phyloP scores from a whole-genome alignment of 192 early-diverging fungal species.

The Jimgerdemannia flammicorona region DNA sequence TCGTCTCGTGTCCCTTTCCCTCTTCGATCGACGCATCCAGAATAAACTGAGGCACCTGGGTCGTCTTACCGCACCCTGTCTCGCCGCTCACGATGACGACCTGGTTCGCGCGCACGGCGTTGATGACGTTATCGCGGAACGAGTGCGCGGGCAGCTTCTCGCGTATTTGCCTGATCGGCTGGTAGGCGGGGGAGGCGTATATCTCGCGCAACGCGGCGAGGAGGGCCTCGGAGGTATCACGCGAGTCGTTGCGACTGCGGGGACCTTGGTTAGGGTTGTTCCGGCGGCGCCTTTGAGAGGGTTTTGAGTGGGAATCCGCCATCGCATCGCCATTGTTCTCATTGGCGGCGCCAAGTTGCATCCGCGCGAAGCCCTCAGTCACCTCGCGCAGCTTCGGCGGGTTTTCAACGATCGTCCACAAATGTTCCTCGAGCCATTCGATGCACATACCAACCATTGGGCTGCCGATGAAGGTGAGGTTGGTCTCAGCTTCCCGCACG shows the following conservation, averaged over 20 bases:
- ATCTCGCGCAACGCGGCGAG: conserved; percentile 7
- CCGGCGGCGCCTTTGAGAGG: neutral
- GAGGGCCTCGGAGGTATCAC: conserved; percentile 6
- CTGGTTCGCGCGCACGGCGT: conserved; percentile 42
- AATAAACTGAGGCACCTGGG: conserved; percentile 82
- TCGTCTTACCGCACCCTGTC: conserved; percentile 73
- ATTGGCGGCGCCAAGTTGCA: neutral
- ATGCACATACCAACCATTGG: conserved; percentile 59
- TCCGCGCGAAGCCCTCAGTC: conserved; percentile 26
- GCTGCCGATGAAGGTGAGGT: conserved; percentile 31
- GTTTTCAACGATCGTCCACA: conserved; percentile 42
- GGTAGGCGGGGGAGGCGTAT: conserved; percentile 21
- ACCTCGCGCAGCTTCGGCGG: conserved; percentile 43
- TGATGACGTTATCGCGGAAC: conserved; percentile 51
- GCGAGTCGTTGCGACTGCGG: neutral
- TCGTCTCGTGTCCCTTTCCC: conserved; percentile 38
- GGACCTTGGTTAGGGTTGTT: neutral
- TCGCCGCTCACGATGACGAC: conserved; percentile 76
- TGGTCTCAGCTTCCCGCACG: conserved; percentile 34
- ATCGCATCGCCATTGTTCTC: neutral
- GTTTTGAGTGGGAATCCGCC: neutral
- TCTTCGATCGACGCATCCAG: conserved; percentile 53
- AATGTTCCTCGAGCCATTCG: conserved; percentile 47
- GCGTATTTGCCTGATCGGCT: conserved; percentile 35
- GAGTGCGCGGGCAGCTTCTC: conserved; percentile 60